Base-by-base conservation (phyloP, 1,284 basidiomycete species). In the Ganoderma boninense region DNA sequence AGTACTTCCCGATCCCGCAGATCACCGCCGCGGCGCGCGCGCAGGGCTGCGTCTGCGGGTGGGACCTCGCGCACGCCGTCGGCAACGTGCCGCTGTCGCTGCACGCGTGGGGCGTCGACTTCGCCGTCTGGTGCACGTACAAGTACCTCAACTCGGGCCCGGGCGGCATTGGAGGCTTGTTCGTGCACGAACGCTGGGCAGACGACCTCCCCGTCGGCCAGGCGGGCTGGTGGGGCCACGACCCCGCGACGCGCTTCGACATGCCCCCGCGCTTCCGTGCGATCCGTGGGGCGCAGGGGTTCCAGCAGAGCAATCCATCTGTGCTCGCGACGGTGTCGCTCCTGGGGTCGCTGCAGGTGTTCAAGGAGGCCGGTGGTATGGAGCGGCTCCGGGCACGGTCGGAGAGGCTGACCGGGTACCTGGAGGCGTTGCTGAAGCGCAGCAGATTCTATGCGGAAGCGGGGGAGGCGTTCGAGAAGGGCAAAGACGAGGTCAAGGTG, bases 201-300 rank as follows among this genome's bases (percentile, higher is more conserved):
- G 83, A 86, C 66, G 83, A 86, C 65, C 81, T 82, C 57, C 84
- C 74, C 29, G 75, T 79, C 65, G 23, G n/a, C 3, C 91, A 92
- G 69, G 93, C 96, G 29, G 97, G 98, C 44, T 99, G 97, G 97
- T 99, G 97, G 96, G 97, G 98, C 61, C 96, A 99, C 80, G 90
- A 97, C 78, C 87, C 91, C 29, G 80, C 84, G 69, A 97, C 95
- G 49, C 92, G 98, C 52, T 99, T 99, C 85, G 85, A 90, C 69
- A 99, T 99, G 97, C 92, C 92, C 20, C 86, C 92, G 23, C 84
- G 81, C 64, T 99, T 98, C 82, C 88, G 89, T 52, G 92, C 97
- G 3, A 94, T 95, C 69, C 86, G 86, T 13, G 97, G 97, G 62
- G 98, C 98, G 1, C 94, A 96, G 79, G 97, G 97, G 42, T 99